These are phyloP conservation scores for Dothiorella sarmentorum DNA, from an alignment of 2,329 filamentous ascomycete species.

Conservation along the genomic window DNA sequence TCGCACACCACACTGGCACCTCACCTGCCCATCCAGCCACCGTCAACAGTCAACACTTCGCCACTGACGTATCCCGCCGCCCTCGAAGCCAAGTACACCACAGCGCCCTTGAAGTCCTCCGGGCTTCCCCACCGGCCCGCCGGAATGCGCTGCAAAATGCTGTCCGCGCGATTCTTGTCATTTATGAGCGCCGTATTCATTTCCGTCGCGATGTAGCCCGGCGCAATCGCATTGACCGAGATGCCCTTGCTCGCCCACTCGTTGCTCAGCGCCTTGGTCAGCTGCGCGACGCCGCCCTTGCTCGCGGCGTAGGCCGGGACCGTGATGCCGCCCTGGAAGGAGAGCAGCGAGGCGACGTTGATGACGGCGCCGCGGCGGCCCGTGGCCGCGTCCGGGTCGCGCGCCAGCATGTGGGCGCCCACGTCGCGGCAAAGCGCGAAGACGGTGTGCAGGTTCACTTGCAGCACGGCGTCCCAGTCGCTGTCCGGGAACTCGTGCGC, in stretches of 20 bases:
- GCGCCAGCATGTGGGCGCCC: slow-evolving; percentile 71
- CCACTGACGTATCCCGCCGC: slow-evolving; percentile 81
- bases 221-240: slow-evolving; percentile 83
- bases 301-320: slow-evolving; percentile 84
- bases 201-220: slow-evolving; percentile 88
- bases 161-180: slow-evolving; percentile 64
- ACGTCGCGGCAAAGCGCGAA: slow-evolving; percentile 76
- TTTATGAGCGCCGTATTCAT: slow-evolving; percentile 85
- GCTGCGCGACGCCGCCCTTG: slow-evolving; percentile 80
- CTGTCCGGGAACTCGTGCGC: slow-evolving; percentile 70
- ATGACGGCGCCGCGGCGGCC: slow-evolving; percentile 69
- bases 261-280: slow-evolving; percentile 82
- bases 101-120: slow-evolving; percentile 82
- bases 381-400: slow-evolving; percentile 45
- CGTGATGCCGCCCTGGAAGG: slow-evolving; percentile 82
- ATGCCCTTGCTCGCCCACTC: slow-evolving; percentile 80
- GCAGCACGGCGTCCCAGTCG: slow-evolving; percentile 78
- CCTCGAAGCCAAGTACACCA: slow-evolving; percentile 71
- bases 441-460: slow-evolving; percentile 81
- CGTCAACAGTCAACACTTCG: slow-evolving; percentile 79
- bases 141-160: slow-evolving; percentile 77
- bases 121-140: slow-evolving; percentile 78
- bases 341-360: slow-evolving; percentile 78
- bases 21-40: slow-evolving; percentile 88
- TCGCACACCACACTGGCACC: neutral